These are phyloP conservation scores for Brasenia schreberi DNA, from an alignment of 164 flowering plant genomes.

Conservation along the genomic window DNA sequence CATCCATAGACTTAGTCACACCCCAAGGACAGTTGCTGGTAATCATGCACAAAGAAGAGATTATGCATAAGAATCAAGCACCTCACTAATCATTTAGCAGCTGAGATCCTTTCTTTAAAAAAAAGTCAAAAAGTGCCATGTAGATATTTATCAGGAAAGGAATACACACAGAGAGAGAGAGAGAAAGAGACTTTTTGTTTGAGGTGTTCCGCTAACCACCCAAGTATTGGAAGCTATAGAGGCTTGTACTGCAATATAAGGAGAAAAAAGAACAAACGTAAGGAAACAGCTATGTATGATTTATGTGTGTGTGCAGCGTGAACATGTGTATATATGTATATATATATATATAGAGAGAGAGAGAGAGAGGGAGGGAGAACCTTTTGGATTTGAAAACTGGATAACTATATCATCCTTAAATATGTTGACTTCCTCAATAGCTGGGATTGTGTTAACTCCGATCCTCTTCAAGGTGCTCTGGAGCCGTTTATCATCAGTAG, in stretches of 20 bases:
- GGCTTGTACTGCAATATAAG: slow-evolving; percentile 67
- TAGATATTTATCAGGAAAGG: background rate
- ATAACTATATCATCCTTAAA: slow-evolving; percentile 59
- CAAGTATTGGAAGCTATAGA: slow-evolving; percentile 87
- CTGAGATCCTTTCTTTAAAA: too few species aligned
- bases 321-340: background rate
- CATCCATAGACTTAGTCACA: too few species aligned
- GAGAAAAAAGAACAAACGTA: background rate
- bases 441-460: slow-evolving; percentile 57
- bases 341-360: too few species aligned
- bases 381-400: slow-evolving; percentile 51
- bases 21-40: too few species aligned
- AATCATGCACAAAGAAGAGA: too few species aligned
- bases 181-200: slow-evolving; percentile 47
- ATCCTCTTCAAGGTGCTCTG: slow-evolving; percentile 88
- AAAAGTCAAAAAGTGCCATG: too few species aligned
- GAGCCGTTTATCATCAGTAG: slow-evolving; percentile 90
- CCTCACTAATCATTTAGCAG: too few species aligned
- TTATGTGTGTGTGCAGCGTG: background rate
- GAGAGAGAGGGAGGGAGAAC: slow-evolving; percentile 9
- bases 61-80: too few species aligned
- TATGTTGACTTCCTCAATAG: slow-evolving; percentile 61
- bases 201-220: slow-evolving; percentile 92
- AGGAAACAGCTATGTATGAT: background rate
- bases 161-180: background rate